Evolutionary conservation across 1,284 basidiomycete genomes (phyloP), one percentile per base, ranked within the genome.

Genomic region (Apiotrichum porosum): DNA sequence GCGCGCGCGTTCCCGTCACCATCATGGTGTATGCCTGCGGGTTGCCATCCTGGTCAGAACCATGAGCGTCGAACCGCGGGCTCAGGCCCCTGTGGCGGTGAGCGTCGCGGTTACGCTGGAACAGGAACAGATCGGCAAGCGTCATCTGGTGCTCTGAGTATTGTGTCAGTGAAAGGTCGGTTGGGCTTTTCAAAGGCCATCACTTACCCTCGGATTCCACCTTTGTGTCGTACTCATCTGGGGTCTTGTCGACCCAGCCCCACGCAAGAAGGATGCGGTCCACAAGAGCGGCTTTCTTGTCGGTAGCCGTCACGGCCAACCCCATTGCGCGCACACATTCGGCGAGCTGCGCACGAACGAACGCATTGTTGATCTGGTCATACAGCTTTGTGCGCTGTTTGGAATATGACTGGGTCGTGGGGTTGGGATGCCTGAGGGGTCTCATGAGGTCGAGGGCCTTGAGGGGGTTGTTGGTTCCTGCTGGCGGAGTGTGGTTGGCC

Each of bases 111-210:
- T n/a, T n/a, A n/a, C n/a, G n/a, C 41, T 58, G 47, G 15, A 60
- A 35, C 22, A 58, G 42, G 42, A 60, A 60, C 37, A 60, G 41
- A 40, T 57, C 51, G 3, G 51, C 43, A 0, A 49, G 19, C 4
- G 44, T 18, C 17, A 60, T 9, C 2, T 33, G 22, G 41, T 51
- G 51, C 3, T 49, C 57, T 56, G 24, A 5, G 12, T 18, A 12
- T 6, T 28, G 22, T 1, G 34, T 49, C 21, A 49, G 47, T 37
- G 9, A 6, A 9, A 2, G 14, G 31, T 39, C 22, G 30, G 30
- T 17, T 14, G 17, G 1, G 3, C n/a, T 19, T 8, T 21, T 31
- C 28, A n/a, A 28, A 22, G 13, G 24, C 19, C 9, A n/a, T 28
- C 23, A 35, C 31, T 17, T 28, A 40, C 21, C 26, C 41, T 35